Evolutionary conservation across 1,284 basidiomycete genomes (phyloP), one percentile per base, ranked within the genome.

Genomic region (Wolfiporia cocos): DNA sequence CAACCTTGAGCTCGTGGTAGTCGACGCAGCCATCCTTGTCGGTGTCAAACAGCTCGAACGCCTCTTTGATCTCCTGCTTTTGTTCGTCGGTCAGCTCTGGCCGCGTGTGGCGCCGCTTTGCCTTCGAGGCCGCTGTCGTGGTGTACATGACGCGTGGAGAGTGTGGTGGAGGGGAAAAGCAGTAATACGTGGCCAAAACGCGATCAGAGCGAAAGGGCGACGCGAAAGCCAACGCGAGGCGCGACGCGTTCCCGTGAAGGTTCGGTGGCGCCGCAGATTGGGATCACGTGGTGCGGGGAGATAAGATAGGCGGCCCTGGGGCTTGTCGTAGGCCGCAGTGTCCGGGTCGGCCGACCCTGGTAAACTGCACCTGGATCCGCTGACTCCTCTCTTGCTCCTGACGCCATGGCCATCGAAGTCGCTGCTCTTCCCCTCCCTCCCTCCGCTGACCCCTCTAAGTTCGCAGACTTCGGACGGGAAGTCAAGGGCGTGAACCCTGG

Each of bases 1-100:
- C 93, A 51, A 99, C 96, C 64, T 98, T 98, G 56, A 99, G 77
- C 65, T 99, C 96, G 67, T 99, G 95, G 67, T 98, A 99, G 68
- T 95, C 93, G 48, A 96, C 75, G 40, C 76, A 83, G n/a, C 92
- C 92, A 59, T 99, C 95, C 72, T 97, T 97, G 75, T 99, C 95
- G 24, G 92, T 92, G 68, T 99, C 96, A 61, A 99, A 99, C 43
- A 99, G 81, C 65, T 98, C 94, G 59, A 99, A 99, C 0, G 96
- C 96, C 61, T 99, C 96, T 62, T 93, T 93, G 54, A 99, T 96
- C 68, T 99, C 95, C 58, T 92, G 86, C 55, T 92, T 89, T 63
- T 98, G 94, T 62, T 98, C 94, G 44, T 97, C 94, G 2, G 86
- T 82, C 32, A 98, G 79, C 47, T 91, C 85, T 47, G 86, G 86